phyloP scores from a whole-genome alignment of 2,329 filamentous ascomycete species.

The Epichloe amarillans region DNA sequence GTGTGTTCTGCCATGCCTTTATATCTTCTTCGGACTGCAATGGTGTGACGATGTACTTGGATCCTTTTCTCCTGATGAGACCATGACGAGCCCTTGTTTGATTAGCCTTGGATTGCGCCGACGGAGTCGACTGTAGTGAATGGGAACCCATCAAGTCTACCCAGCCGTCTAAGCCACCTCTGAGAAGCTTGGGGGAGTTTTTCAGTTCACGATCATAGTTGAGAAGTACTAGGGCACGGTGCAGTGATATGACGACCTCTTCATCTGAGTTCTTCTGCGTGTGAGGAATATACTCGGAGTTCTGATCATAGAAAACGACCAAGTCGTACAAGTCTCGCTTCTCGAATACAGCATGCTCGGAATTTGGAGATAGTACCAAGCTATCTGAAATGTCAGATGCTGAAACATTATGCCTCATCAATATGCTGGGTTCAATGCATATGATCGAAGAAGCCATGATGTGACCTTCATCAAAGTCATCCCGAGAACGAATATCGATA shows the following conservation, averaged over 20 bases:
- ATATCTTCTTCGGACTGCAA: constrained; percentile 76
- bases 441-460: constrained; percentile 74
- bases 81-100: constrained; percentile 12
- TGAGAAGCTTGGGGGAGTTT: constrained; percentile 65
- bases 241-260: constrained; percentile 54
- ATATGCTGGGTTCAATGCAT: constrained; percentile 72
- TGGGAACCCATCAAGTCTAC: constrained; percentile 62
- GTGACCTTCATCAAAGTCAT: constrained; percentile 77
- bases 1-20: constrained; percentile 63
- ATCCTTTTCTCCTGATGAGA: constrained; percentile 22
- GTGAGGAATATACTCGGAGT: constrained; percentile 37
- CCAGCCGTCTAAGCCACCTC: constrained; percentile 81
- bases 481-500: constrained; percentile 72
- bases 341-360: constrained; percentile 64
- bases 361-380: constrained; percentile 55
- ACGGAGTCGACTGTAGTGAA: constrained; percentile 37
- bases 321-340: constrained; percentile 66
- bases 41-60: constrained; percentile 44
- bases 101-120: constrained; percentile 10
- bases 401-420: constrained; percentile 53
- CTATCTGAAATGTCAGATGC: constrained; percentile 51
- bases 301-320: constrained; percentile 80
- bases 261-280: constrained; percentile 24
- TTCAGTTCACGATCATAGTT: constrained; percentile 67
- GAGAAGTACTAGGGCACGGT: constrained; percentile 70